Conservation (phyloP, 805 yeast species). For the Candida qinlingensis region DNA sequence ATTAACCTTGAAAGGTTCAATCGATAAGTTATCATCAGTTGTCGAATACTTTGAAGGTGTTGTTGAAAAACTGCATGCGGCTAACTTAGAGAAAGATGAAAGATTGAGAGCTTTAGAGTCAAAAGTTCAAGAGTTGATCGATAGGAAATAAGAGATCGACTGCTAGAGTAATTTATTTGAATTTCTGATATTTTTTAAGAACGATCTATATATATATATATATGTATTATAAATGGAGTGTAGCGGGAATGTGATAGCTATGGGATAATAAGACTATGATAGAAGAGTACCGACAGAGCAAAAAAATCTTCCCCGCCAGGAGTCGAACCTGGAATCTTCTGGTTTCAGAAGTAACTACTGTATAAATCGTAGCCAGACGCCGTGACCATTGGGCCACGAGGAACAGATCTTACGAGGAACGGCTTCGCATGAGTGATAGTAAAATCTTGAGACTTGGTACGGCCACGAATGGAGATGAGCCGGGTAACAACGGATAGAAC, state of each 20-base stretch:
- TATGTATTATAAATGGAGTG: background rate
- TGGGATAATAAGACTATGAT: background rate
- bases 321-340: slow-evolving; percentile 32
- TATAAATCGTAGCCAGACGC: slow-evolving; percentile 62
- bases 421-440: background rate
- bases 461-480: background rate
- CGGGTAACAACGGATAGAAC: background rate
- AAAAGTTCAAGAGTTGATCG: slow-evolving; percentile 51
- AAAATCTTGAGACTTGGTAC: background rate
- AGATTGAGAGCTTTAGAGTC: slow-evolving; percentile 52
- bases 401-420: slow-evolving; percentile 34
- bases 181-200: background rate
- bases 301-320: slow-evolving; percentile 31
- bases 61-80: slow-evolving; percentile 43
- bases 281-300: too few relatives aligned
- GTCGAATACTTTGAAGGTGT: slow-evolving; percentile 55
- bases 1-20: slow-evolving; percentile 64
- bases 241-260: background rate
- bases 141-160: slow-evolving; percentile 26
- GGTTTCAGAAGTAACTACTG: slow-evolving; percentile 36
- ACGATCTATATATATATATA: background rate
- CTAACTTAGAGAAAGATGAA: slow-evolving; percentile 61
- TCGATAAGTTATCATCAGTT: slow-evolving; percentile 57
- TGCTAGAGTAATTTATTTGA: background rate
- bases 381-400: slow-evolving; percentile 76